A percentile compares a stretch with the other conserved stretches of the same genome.
Evolutionary conservation across 305 asterid species (phyloP).

Genomic region (Petunia hybrid): DNA sequence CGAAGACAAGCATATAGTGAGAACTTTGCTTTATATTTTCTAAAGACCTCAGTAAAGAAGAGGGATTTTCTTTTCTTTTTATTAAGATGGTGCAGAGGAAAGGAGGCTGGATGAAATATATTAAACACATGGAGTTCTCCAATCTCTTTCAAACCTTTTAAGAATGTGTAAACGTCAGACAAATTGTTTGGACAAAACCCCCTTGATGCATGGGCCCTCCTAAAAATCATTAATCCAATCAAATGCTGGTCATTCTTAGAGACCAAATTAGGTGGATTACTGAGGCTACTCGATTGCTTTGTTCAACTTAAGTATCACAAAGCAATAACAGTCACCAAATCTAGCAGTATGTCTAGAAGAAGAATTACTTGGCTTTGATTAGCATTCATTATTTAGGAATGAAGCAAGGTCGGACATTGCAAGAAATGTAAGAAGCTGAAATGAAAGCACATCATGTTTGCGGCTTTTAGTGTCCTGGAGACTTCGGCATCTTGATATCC

Average conservation of each 20-base stretch:
- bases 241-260: neutral
- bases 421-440: constrained; percentile 21
- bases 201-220: constrained; percentile 1
- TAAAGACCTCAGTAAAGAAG: neutral
- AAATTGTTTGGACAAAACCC: neutral
- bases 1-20: neutral
- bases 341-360: constrained; percentile 1
- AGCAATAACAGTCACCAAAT: neutral
- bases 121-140: constrained; percentile 12
- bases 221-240: too few species aligned
- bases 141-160: neutral
- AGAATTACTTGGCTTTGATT: neutral
- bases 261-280: constrained; percentile 6
- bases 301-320: constrained; percentile 12
- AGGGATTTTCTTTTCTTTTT: neutral
- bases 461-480: constrained; percentile 21
- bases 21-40: neutral
- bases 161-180: neutral
- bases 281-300: neutral
- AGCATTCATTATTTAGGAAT: neutral
- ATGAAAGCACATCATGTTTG: constrained; percentile 20
- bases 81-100: neutral
- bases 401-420: neutral
- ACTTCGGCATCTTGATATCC: neutral
- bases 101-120: constrained; percentile 20